Conservation (phyloP, 306 rosid species). For the Prunus kanzakura region DNA sequence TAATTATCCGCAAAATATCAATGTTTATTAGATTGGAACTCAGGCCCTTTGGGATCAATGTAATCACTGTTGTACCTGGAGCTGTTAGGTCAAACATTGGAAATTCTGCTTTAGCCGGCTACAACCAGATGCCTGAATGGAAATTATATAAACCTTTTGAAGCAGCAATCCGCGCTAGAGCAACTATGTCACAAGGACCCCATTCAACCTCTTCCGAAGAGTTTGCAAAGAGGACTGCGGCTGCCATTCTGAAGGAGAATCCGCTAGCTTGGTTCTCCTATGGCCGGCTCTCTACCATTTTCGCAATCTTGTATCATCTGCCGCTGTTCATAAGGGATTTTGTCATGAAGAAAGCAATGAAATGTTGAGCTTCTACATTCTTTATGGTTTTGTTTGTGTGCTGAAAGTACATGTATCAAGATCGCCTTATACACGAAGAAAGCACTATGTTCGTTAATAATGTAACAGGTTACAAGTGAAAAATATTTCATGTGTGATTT, state of each 20-base stretch:
- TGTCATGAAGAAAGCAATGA: conserved; percentile 37
- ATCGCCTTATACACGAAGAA: neutral
- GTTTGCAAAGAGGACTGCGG: conserved; percentile 67
- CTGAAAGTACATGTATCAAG: neutral
- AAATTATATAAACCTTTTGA: conserved; percentile 65
- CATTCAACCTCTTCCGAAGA: conserved; percentile 69
- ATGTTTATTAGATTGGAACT: conserved; percentile 57
- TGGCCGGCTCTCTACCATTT: conserved; percentile 47
- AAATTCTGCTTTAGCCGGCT: conserved; percentile 41
- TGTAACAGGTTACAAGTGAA: too few species aligned
- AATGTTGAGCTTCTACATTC: conserved; percentile 12
- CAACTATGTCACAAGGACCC: conserved; percentile 45
- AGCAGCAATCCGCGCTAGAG: conserved; percentile 56
- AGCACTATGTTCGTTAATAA: neutral
- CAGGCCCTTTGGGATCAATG: conserved; percentile 71
- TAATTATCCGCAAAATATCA: neutral
- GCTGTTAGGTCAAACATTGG: conserved; percentile 76
- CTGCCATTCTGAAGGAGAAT: conserved; percentile 55
- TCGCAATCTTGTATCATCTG: conserved; percentile 67
- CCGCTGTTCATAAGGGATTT: conserved; percentile 68
- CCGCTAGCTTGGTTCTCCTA: conserved; percentile 83
- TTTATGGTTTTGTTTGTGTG: too few species aligned
- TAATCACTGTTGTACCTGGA: conserved; percentile 81
- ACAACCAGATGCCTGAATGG: conserved; percentile 70
- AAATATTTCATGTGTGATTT: too few species aligned